Conservation (phyloP, 495 filamentous ascomycete species). For the Lepraria neglecta region DNA sequence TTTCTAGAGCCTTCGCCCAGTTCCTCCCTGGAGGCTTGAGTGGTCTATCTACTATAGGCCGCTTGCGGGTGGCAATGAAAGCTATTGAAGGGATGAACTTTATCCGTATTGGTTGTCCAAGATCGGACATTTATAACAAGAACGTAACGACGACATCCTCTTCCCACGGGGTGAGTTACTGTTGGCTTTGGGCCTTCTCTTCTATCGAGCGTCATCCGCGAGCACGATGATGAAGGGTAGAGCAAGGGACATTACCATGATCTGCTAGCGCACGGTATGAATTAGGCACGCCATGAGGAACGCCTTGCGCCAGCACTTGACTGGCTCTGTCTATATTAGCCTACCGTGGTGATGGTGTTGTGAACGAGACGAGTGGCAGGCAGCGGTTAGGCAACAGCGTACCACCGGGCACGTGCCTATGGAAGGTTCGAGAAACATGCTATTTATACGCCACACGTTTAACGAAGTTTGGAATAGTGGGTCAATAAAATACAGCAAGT, state of each 20-base stretch:
- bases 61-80: conserved; percentile 3
- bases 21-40: conserved; percentile 30
- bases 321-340: conserved; percentile 13
- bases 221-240: conserved; percentile 25
- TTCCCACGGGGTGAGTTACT: conserved; percentile 30
- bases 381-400: no score
- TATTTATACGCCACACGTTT: no score
- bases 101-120: conserved; percentile 30
- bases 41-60: not conserved
- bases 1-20: conserved; percentile 31
- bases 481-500: no score
- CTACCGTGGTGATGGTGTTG: no score
- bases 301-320: conserved; percentile 10
- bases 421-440: no score
- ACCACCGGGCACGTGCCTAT: no score
- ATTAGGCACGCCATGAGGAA: conserved; percentile 8
- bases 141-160: conserved; percentile 32
- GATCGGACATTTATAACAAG: conserved; percentile 30
- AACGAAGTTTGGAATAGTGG: no score
- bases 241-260: conserved; percentile 8
- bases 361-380: no score
- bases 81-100: conserved; percentile 26
- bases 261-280: conserved; percentile 8
- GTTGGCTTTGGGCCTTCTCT: conserved; percentile 29
- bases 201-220: conserved; percentile 27